Percentiles rank a stretch among this genome's conserved stretches.
These are phyloP conservation scores for Arctium minus DNA, from an alignment of 129 eudicot genomes.

Conservation along the genomic window DNA sequence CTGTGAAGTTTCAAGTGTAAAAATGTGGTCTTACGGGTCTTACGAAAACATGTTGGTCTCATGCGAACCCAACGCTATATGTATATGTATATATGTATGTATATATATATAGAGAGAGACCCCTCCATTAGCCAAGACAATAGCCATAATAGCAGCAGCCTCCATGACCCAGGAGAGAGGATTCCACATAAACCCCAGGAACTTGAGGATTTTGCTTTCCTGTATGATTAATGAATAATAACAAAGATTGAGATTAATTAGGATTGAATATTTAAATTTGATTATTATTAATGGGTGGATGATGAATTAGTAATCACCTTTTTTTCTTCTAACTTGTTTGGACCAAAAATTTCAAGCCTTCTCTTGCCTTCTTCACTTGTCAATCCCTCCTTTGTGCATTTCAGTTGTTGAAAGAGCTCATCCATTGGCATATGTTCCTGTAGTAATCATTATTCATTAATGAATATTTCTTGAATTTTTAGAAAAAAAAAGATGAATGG, in stretches of 20 bases:
- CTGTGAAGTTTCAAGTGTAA: no score
- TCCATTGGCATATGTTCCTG: slow-evolving; percentile 72
- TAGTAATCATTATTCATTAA: background rate
- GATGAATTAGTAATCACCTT: slow-evolving; percentile 28
- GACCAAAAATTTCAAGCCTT: slow-evolving; percentile 72
- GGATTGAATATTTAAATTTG: background rate
- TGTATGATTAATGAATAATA: slow-evolving; percentile 1
- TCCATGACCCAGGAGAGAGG: slow-evolving; percentile 97
- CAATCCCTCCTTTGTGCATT: slow-evolving; percentile 57
- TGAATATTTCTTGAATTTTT: background rate
- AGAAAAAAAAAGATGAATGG: background rate
- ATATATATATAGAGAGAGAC: slow-evolving; percentile 22
- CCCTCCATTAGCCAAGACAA: slow-evolving; percentile 83
- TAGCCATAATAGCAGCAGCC: slow-evolving; percentile 86
- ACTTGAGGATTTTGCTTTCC: slow-evolving; percentile 68
- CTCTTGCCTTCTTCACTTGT: slow-evolving; percentile 51
- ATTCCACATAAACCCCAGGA: slow-evolving; percentile 92
- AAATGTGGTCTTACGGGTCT: no score
- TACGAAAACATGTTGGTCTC: no score
- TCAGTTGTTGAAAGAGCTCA: slow-evolving; percentile 59
- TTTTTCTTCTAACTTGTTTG: slow-evolving; percentile 84
- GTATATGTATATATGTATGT: background rate
- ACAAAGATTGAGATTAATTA: no score
- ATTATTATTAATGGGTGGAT: no score
- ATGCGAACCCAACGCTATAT: no score